Conservation (phyloP, 768 basidiomycete genomes). For the Boletellus ananiceps region DNA sequence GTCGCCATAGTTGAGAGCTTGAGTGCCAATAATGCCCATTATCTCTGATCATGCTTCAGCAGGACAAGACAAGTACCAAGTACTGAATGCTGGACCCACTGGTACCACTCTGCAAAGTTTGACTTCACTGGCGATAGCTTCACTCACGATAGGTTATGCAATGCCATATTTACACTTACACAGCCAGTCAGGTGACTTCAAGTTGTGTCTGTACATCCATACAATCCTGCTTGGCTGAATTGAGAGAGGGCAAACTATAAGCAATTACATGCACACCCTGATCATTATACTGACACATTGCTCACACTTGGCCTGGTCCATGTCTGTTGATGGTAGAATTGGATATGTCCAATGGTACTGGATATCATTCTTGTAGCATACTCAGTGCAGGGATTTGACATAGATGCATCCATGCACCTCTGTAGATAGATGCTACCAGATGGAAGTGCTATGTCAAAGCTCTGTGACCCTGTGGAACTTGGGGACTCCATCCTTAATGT, state of each 20-base stretch:
- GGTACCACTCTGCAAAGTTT: not conserved
- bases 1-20: conserved; percentile 1
- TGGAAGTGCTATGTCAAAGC: conserved; percentile 61
- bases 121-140: no score
- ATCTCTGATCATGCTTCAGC: conserved; percentile 4
- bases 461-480: conserved; percentile 30
- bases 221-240: conserved; percentile 16
- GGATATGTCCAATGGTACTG: conserved; percentile 76
- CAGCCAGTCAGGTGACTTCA: not conserved
- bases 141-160: not conserved
- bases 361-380: conserved; percentile 49
- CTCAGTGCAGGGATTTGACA: conserved; percentile 4
- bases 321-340: conserved; percentile 38
- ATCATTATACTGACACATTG: conserved; percentile 86
- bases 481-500: conserved; percentile 53
- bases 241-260: conserved; percentile 6
- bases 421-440: conserved; percentile 89
- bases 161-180: not conserved
- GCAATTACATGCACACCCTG: conserved; percentile 46
- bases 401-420: conserved; percentile 40
- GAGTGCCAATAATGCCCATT: not conserved
- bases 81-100: not conserved
- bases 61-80: not conserved
- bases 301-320: conserved; percentile 31
- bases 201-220: not conserved